These are phyloP conservation scores for Penicillium sp. DNA, from an alignment of 2,329 filamentous ascomycete genomes.

Conservation along the genomic window DNA sequence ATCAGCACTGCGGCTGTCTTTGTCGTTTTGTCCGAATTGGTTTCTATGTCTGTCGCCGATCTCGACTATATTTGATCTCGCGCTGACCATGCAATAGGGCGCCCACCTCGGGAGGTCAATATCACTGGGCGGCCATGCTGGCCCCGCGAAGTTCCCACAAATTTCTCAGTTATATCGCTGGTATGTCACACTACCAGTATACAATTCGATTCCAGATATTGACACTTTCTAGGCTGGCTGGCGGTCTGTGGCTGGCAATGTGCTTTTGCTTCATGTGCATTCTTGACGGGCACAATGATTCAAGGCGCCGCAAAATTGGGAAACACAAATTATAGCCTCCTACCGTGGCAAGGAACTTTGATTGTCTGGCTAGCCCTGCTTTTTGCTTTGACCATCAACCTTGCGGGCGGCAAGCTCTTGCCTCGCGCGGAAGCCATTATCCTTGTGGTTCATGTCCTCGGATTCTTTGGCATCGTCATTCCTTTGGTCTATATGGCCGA, in stretches of 20 bases:
- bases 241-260: constrained; percentile 42
- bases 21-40: constrained; percentile 29
- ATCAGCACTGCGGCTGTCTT: constrained; percentile 24
- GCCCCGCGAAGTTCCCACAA: constrained; percentile 33
- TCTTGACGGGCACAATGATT: constrained; percentile 30
- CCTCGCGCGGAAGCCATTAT: constrained; percentile 47
- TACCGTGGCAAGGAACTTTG: constrained; percentile 48
- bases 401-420: constrained; percentile 39
- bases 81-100: constrained; percentile 17
- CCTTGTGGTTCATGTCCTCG: constrained; percentile 48
- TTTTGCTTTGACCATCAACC: constrained; percentile 42
- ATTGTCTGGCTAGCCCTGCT: constrained; percentile 43
- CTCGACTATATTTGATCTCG: background rate
- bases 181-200: no score
- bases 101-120: constrained; percentile 35
- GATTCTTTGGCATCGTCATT: constrained; percentile 50
- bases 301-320: constrained; percentile 39
- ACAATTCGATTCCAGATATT: background rate
- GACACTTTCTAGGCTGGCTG: constrained; percentile 32
- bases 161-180: constrained; percentile 37
- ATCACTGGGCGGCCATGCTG: constrained; percentile 41
- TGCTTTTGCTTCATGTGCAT: constrained; percentile 36
- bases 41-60: constrained; percentile 26
- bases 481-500: constrained; percentile 42
- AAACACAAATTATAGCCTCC: constrained; percentile 30